Evolutionary conservation across 345 rosid species (phyloP), one percentile per base, ranked within the genome.

Genomic region (Cardamine chenopodiifolia): DNA sequence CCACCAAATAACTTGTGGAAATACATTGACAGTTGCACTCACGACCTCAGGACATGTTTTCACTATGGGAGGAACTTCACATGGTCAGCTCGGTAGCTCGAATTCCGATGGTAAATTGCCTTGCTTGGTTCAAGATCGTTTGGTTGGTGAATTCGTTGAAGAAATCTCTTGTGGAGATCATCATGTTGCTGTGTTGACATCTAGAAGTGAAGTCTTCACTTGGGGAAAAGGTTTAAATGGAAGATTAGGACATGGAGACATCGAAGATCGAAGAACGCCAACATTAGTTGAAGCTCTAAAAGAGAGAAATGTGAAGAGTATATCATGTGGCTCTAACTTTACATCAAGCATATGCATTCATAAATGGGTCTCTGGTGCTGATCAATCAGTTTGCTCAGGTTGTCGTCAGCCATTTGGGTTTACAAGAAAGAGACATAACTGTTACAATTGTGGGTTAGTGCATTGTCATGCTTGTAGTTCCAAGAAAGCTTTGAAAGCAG

Each of bases 381-480:
- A 95, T 68, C 99, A 92, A 66, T 95, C 98, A 9, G 79, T 92
- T 74, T 95, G 99, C 84, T 86, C 93, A 28, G 89, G 92, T 10
- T 95, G 99, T 70, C 86, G 97, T 39, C 98, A 89, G 77, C 89
- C 96, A 17, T 95, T 95, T 63, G 97, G 99, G 13, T 95, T 95
- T 78, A 95, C 99, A 19, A 85, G 90, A 77, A 95, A 95, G 85
- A 88, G 98, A 55, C 99, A 95, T 65, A 89, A 92, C 53, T 95
- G 99, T 73, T 95, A 95, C 45, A 86, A 92, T 62, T 95, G 99
- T 4, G 99, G 97, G 28, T 50, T 92, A 78, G 99, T 92, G 39
- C 94, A 95, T 70, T 95, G 98, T 56, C 99, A 95, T 82, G 88
- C 86, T 60, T 95, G 98, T 81, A 95, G 99, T 68, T 95, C 98